Conservation (phyloP, 225 moss, liverwort and hornwort species). For the Marchantia paleacea region DNA sequence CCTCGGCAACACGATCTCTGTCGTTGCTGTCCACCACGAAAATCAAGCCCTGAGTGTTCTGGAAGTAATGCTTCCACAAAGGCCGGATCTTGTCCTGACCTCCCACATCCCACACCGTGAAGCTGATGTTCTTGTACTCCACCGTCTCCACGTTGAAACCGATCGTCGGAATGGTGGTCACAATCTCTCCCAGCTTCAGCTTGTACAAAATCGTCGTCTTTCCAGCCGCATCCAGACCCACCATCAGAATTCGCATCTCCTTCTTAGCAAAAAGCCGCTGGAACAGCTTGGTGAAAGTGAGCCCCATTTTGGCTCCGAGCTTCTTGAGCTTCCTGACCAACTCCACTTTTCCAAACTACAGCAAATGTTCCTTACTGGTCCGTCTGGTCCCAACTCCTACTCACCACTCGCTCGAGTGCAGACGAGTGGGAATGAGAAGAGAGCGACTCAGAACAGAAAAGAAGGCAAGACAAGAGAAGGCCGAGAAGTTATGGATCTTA, state of each 20-base stretch:
- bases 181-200: slow-evolving; percentile 98
- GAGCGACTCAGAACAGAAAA: no score
- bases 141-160: slow-evolving; percentile 96
- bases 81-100: slow-evolving; percentile 93
- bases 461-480: neutral
- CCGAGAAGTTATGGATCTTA: neutral
- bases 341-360: neutral
- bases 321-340: neutral
- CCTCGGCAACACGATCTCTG: slow-evolving; percentile 86
- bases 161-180: slow-evolving; percentile 94
- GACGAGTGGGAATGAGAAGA: neutral
- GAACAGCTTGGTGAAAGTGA: slow-evolving; percentile 91
- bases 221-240: slow-evolving; percentile 97
- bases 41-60: slow-evolving; percentile 90
- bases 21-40: slow-evolving; percentile 93
- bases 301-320: slow-evolving; percentile 66
- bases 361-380: neutral
- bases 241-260: slow-evolving; percentile 99
- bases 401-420: neutral
- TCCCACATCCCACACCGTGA: slow-evolving; percentile 97
- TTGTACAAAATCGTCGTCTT: slow-evolving; percentile 98
- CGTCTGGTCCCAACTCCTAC: neutral
- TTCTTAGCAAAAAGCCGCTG: slow-evolving; percentile 83
- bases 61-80: slow-evolving; percentile 89
- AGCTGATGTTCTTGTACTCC: slow-evolving; percentile 97